Conservation (phyloP, 306 rosid genomes). For the Cucurbita argyrosperma region DNA sequence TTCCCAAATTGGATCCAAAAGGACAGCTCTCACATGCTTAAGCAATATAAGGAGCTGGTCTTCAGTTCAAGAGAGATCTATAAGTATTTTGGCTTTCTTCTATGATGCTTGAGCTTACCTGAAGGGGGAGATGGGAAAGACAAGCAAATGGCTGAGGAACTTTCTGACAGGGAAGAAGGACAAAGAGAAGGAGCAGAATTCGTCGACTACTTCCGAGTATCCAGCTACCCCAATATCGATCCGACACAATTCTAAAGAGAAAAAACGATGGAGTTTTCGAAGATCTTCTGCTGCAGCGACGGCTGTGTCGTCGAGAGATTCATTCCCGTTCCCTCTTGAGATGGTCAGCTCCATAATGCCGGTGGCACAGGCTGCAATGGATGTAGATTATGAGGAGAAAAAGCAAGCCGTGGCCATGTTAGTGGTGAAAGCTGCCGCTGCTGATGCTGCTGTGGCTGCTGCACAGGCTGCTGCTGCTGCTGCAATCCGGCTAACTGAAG, state of each 20-base stretch:
- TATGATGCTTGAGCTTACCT: constrained; percentile 12
- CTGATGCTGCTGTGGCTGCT: constrained; percentile 36
- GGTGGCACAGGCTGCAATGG: constrained; percentile 13
- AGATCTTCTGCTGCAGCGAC: constrained; percentile 44
- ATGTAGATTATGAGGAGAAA: constrained; percentile 34
- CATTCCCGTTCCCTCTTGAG: constrained; percentile 20
- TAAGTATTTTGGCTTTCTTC: constrained; percentile 12
- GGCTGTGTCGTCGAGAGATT: constrained; percentile 16
- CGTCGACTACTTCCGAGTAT: constrained; percentile 18
- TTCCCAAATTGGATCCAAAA: not conserved
- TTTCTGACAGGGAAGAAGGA: constrained; percentile 63
- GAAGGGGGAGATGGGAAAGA: constrained; percentile 59
- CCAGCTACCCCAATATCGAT: constrained; percentile 41
- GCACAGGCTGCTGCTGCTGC: constrained; percentile 69
- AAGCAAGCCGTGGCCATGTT: constrained; percentile 56
- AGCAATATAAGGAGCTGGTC: constrained; percentile 8
- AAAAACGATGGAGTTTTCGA: constrained; percentile 77
- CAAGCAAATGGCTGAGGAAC: constrained; percentile 65
- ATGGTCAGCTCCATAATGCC: constrained; percentile 13
- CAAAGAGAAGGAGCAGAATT: constrained; percentile 20
- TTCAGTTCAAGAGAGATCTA: constrained; percentile 20
- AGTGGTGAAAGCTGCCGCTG: constrained; percentile 30
- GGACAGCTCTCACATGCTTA: not conserved
- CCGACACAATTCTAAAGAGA: constrained; percentile 48
- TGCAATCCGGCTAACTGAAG: constrained; percentile 34